Evolutionary conservation across 495 filamentous ascomycete species (phyloP), one percentile per base, ranked within the genome.

Genomic region (Hypomontagnella submonticulosa): DNA sequence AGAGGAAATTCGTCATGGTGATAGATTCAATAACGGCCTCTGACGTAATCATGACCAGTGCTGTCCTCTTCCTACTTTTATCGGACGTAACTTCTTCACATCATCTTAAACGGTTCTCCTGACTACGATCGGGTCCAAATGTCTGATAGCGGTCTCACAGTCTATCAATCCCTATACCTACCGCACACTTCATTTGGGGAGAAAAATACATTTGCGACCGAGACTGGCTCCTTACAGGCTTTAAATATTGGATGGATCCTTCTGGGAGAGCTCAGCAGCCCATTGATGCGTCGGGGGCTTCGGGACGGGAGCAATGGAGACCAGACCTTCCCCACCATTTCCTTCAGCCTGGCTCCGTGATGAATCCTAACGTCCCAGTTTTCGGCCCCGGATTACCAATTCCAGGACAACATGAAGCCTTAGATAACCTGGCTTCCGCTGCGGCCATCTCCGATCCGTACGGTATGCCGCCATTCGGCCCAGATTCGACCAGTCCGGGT

Each of bases 21-120:
- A 68, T 52, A 54, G 15, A 37, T 36, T 46, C 27, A 6, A 50
- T 9, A 34, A 11, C 18, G 42, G 36, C 15, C 30, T 43, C 7
- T 69, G 66, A 69, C 63, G 66, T 69, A 63, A 69, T 69, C 0
- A 69, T 69, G 66, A 69, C 49, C 23, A 11, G 36, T 38, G n/a
- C 49, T 40, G 33, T 20, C 20, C 2, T 6, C 4, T 30, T 38
- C 34, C 23, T 12, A 6, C 23, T 38, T 33, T 6, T 11, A 6
- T 9, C 23, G 13, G 18, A 6, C 23, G 6, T 27, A 6, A 27
- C 6, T 3, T 27, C 23, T 27, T 27, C 23, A 6, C 23, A 6
- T 6, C 23, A 6, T 2, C 6, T 27, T 27, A 6, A 6, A 27
- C 2, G 6, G 23, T 27, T 27, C 23, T 6, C 23, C 23, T 27